Conservation (phyloP, 73 alveolate genomes). For the Paraurostyla sp. region DNA sequence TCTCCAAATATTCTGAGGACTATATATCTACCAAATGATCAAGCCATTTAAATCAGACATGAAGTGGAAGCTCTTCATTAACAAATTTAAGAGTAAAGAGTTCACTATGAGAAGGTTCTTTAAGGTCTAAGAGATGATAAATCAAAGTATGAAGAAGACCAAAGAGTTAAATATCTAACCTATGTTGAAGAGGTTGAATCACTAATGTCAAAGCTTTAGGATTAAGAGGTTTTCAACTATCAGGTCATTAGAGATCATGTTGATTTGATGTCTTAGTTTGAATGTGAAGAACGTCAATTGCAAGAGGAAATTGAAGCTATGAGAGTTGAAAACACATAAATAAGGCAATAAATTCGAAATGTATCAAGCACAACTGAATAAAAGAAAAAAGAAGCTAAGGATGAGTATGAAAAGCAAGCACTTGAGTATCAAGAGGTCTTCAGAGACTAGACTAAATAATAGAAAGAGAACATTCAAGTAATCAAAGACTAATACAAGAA, state of each 20-base stretch:
- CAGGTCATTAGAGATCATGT: conserved; percentile 55
- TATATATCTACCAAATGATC: conserved; percentile 65
- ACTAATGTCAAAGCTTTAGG: conserved; percentile 38
- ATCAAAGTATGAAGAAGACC: conserved; percentile 57
- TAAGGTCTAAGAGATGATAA: conserved; percentile 29
- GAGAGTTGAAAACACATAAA: conserved; percentile 45
- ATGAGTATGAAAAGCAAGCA: conserved; percentile 65
- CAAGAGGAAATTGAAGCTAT: conserved; percentile 71
- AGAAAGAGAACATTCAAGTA: conserved; percentile 67
- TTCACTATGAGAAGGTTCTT: conserved; percentile 13
- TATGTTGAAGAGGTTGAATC: conserved; percentile 28
- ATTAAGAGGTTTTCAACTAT: conserved; percentile 60
- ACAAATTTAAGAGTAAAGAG: conserved; percentile 49
- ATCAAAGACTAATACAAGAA: conserved; percentile 74
- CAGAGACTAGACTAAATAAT: conserved; percentile 39
- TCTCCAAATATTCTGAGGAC: conserved; percentile 67
- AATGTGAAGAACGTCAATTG: conserved; percentile 44
- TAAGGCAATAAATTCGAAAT: conserved; percentile 46
- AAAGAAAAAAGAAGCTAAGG: conserved; percentile 56
- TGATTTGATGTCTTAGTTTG: conserved; percentile 36
- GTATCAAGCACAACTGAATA: neutral
- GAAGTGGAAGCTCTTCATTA: conserved; percentile 56
- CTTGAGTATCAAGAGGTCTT: conserved; percentile 40
- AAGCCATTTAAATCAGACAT: conserved; percentile 50
- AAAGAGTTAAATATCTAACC: conserved; percentile 8